Percentiles rank a stretch among this genome's conserved stretches.
These are phyloP conservation scores for Ceratobasidium sp. DNA, from an alignment of 1,284 basidiomycete genomes.

Conservation along the genomic window DNA sequence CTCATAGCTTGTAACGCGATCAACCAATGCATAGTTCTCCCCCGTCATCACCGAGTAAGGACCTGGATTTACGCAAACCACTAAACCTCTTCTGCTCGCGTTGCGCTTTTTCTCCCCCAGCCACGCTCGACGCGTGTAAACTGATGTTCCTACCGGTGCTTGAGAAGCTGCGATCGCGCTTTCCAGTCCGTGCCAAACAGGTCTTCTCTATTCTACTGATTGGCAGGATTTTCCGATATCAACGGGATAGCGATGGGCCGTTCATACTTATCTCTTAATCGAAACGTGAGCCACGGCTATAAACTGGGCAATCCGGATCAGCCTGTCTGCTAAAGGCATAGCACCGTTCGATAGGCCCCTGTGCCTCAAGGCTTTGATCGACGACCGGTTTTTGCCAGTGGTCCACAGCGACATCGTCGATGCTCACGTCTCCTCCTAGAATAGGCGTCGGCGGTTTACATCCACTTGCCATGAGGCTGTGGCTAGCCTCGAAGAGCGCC, in stretches of 20 bases:
- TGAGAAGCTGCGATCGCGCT: background rate
- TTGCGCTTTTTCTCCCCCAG: background rate
- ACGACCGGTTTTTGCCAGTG: conserved; percentile 24
- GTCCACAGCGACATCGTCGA: conserved; percentile 2
- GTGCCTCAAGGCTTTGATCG: conserved; percentile 15
- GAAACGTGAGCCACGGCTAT: background rate
- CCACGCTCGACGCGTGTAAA: background rate
- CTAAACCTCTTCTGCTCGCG: too few species aligned
- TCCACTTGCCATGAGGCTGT: background rate
- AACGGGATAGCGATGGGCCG: background rate
- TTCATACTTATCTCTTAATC: background rate
- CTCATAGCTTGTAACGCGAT: too few species aligned
- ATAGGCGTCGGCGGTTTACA: background rate
- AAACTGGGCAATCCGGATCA: background rate
- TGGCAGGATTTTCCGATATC: background rate
- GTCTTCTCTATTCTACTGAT: background rate
- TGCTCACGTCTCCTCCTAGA: background rate
- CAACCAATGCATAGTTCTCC: too few species aligned
- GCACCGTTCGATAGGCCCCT: background rate
- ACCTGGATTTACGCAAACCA: too few species aligned
- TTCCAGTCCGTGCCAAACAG: too few species aligned
- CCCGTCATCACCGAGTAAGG: too few species aligned
- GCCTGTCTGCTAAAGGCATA: conserved; percentile 7
- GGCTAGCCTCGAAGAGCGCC: background rate
- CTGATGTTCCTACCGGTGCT: background rate